These are phyloP conservation scores for Schoenoplectus triqueter DNA, from an alignment of 202 grass and related monocot genomes.

Conservation along the genomic window DNA sequence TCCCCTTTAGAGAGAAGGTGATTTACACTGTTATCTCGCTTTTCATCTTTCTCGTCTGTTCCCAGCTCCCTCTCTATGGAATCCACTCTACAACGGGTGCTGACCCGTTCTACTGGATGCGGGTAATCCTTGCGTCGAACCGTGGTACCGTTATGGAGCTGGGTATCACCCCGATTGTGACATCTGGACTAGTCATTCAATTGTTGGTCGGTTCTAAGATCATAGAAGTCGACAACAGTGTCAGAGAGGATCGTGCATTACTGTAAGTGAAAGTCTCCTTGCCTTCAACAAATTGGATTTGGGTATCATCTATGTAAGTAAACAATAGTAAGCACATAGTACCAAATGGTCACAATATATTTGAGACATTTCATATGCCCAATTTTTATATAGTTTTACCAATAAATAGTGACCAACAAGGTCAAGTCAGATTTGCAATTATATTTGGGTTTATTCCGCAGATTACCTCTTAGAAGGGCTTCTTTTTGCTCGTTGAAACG, in stretches of 20 bases:
- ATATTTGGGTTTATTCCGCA: background rate
- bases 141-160: conserved; percentile 90
- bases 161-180: conserved; percentile 88
- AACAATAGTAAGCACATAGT: background rate
- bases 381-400: background rate
- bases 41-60: conserved; percentile 86
- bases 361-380: no score
- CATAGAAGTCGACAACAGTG: conserved; percentile 90
- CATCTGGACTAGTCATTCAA: conserved; percentile 91
- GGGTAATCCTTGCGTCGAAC: conserved; percentile 85
- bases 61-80: conserved; percentile 81
- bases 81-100: conserved; percentile 89
- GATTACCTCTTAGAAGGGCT: background rate
- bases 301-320: background rate
- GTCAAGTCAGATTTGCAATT: background rate
- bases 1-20: conserved; percentile 82
- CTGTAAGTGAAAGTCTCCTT: conserved; percentile 49
- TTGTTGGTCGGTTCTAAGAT: conserved; percentile 85
- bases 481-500: background rate
- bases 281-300: background rate
- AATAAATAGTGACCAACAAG: background rate
- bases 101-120: conserved; percentile 92
- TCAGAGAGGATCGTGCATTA: conserved; percentile 83
- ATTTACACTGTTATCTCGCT: conserved; percentile 86
- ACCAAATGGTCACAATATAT: background rate